Evolutionary conservation across 192 early-diverging fungal genomes (phyloP), one percentile per base, ranked within the genome.

Genomic region (Coemansia sp.): DNA sequence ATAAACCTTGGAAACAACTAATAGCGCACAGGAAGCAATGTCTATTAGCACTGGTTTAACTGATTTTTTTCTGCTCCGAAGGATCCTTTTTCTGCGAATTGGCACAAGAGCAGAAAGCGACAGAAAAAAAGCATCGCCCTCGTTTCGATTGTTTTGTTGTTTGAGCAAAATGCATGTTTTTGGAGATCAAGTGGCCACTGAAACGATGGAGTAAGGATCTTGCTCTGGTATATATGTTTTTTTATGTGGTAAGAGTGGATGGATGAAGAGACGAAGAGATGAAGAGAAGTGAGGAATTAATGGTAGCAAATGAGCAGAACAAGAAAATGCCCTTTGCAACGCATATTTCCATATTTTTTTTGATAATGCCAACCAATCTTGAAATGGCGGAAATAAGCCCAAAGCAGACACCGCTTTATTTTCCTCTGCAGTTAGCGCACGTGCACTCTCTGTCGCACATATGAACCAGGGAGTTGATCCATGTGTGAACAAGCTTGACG

Each of bases 391-490:
- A 25, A 14, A 14, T 14, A 16, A 45, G 10, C 10, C 16, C 2
- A 11, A 45, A 45, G 42, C 42, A 2, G n/a, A n/a, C n/a, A n/a
- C 12, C 16, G 42, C 33, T 33, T 60, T 45, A 69, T 7, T 54
- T 56, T 28, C 61, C 57, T 55, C 72, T 75, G 73, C 78, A 81
- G 67, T 81, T 81, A 18, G 48, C 17, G 64, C 78, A 81, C 52
- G 66, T 75, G 66, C 78, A 81, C 60, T 81, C 73, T 54, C 78
- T 62, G 49, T 68, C 65, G 66, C 78, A 75, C 66, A 63, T 68
- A 28, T 51, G 34, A 50, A 65, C 59, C 48, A 71, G 48, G 17
- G 69, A 69, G 38, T 49, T 55, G 60, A 75, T 56, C 72, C 78
- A 75, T 18, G 63, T 49, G 45, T 52, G 51, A 25, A 45, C 48